Percentiles rank a stretch among this genome's conserved stretches.
Conservation (phyloP, 805 yeast genomes). For the Schizosaccharomyces cryophilus region DNA sequence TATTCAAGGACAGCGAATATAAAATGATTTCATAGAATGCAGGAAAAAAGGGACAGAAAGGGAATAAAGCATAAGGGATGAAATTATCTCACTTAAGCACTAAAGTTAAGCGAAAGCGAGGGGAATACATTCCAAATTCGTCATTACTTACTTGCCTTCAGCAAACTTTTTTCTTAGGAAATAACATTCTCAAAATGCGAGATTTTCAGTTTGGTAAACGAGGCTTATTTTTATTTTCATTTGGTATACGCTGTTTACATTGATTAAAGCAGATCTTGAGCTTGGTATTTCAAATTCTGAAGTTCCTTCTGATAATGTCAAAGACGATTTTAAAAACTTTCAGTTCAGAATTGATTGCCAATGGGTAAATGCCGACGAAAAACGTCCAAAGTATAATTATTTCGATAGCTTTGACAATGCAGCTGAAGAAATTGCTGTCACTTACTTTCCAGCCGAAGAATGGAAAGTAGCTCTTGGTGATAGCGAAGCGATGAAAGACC, state of each 20-base stretch:
- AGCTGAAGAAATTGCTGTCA: neutral
- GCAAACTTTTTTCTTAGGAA: too few species aligned
- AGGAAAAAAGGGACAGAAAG: too few species aligned
- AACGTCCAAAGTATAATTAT: neutral
- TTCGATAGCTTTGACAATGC: neutral
- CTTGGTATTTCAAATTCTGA: neutral
- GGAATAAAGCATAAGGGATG: too few species aligned
- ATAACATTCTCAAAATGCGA: too few species aligned
- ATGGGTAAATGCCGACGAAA: neutral
- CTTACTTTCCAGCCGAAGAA: neutral
- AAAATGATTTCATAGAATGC: too few species aligned
- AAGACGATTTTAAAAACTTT: neutral
- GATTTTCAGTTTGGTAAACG: too few species aligned
- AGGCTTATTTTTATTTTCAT: too few species aligned
- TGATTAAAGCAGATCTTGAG: neutral
- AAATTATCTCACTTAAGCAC: too few species aligned
- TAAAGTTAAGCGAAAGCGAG: too few species aligned
- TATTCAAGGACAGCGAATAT: too few species aligned
- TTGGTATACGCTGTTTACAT: neutral
- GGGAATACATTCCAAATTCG: too few species aligned
- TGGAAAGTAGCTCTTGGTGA: neutral
- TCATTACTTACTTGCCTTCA: too few species aligned
- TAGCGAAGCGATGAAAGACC: neutral
- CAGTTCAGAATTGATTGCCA: neutral
- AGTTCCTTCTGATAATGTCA: neutral